phyloP scores from a whole-genome alignment of 1,139 yeast species.

The Suhomyces bolitotheri region DNA sequence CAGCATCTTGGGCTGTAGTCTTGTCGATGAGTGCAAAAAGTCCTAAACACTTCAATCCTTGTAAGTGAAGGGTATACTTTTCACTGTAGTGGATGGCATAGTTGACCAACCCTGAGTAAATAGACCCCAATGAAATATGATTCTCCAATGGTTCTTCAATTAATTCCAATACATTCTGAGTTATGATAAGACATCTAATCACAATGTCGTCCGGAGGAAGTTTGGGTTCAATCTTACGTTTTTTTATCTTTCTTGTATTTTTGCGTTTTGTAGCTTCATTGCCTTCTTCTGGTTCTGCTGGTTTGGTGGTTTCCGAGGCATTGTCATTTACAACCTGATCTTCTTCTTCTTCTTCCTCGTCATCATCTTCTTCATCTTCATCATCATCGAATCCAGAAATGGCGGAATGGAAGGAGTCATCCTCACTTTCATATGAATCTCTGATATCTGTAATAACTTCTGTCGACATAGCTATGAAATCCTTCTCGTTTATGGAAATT shows the following conservation, averaged over 20 bases:
- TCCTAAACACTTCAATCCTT: constrained; percentile 78
- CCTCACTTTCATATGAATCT: constrained; percentile 58
- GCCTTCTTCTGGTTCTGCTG: constrained; percentile 20
- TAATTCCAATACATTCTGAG: constrained; percentile 70
- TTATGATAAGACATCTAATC: constrained; percentile 65
- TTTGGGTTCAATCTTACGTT: constrained; percentile 38
- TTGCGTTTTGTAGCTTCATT: constrained; percentile 24
- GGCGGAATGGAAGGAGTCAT: constrained; percentile 58
- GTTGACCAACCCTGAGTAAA: constrained; percentile 75
- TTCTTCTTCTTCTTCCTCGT: constrained; percentile 28
- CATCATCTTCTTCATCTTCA: constrained; percentile 34
- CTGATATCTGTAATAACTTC: constrained; percentile 85
- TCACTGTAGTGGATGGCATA: constrained; percentile 73
- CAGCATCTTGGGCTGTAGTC: constrained; percentile 19
- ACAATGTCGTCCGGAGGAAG: constrained; percentile 52
- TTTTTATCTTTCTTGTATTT: constrained; percentile 22
- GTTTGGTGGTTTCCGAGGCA: constrained; percentile 8
- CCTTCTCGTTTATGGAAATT: constrained; percentile 76
- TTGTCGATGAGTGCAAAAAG: constrained; percentile 73
- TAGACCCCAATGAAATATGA: constrained; percentile 68
- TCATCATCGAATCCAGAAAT: constrained; percentile 41
- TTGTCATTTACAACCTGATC: constrained; percentile 19
- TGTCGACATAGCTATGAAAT: constrained; percentile 80
- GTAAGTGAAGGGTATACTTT: constrained; percentile 54
- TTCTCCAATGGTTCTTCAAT: constrained; percentile 64